Evolutionary conservation across 768 basidiomycete genomes (phyloP).

Genomic region (Antrodiella citrinella): DNA sequence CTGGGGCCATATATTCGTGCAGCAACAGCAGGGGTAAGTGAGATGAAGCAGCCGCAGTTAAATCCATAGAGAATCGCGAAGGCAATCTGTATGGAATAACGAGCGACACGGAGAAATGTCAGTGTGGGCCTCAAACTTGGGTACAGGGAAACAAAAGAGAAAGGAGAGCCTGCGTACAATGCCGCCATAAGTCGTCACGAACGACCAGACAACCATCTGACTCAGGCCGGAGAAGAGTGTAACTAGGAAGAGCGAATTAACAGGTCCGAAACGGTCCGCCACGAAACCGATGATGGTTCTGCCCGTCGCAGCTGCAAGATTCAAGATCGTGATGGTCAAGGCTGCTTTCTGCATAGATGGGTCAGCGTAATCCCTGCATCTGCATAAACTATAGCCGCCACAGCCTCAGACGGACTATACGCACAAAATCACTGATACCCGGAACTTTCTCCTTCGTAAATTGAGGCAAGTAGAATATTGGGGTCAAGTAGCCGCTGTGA

Average conservation of each 20-base stretch:
- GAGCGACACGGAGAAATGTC: background rate
- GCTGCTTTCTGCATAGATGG: constrained; percentile 6
- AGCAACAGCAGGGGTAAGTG: constrained; percentile 24
- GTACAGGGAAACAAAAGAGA: background rate
- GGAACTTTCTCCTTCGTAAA: constrained; percentile 13
- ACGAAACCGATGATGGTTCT: constrained; percentile 28
- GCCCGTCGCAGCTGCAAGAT: constrained; percentile 13
- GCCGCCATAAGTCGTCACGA: constrained; percentile 23
- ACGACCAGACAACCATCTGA: constrained; percentile 32
- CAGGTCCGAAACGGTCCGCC: constrained; percentile 31
- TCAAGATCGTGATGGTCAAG: constrained; percentile 15
- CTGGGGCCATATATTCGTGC: constrained; percentile 12
- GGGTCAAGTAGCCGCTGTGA: constrained; percentile 13
- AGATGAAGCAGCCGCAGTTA: constrained; percentile 28
- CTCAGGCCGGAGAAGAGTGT: constrained; percentile 27
- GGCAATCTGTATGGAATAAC: constrained; percentile 12
- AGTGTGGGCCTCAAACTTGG: background rate
- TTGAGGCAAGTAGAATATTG: constrained; percentile 15
- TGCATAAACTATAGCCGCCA: background rate
- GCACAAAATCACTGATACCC: constrained; percentile 9
- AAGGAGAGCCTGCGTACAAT: constrained; percentile 14
- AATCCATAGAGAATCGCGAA: constrained; percentile 27
- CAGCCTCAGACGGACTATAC: background rate
- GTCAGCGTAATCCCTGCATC: background rate
- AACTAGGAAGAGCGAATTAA: constrained; percentile 31